phyloP scores from a whole-genome alignment of 148 eudicot species.

The Cornus suecica region DNA sequence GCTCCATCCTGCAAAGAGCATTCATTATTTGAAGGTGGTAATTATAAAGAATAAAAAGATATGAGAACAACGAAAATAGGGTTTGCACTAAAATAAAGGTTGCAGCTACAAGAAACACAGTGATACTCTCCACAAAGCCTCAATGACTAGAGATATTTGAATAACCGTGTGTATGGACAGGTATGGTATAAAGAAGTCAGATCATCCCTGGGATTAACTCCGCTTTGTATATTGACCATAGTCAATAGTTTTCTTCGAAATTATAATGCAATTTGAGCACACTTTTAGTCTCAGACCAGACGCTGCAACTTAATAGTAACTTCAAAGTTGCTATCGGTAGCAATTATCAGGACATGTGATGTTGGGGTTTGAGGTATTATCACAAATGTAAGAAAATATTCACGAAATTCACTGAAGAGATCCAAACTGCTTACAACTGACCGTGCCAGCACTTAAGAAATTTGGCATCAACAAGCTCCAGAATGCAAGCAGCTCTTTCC shows the following conservation, averaged over 20 bases:
- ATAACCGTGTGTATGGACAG: not conserved
- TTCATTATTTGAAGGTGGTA: no score
- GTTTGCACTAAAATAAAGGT: not conserved
- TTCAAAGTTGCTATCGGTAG: not conserved
- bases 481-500: not conserved
- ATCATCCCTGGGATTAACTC: not conserved
- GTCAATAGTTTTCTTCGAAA: not conserved
- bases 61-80: not conserved
- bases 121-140: not conserved
- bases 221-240: not conserved
- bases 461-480: not conserved
- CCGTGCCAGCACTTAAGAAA: not conserved
- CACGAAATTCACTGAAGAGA: not conserved
- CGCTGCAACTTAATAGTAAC: not conserved
- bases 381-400: not conserved
- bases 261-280: not conserved
- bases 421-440: not conserved
- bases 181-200: not conserved
- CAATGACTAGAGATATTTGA: not conserved
- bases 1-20: slow-evolving; percentile 56
- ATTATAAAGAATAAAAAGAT: not conserved
- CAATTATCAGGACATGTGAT: not conserved
- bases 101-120: not conserved
- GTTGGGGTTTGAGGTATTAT: not conserved
- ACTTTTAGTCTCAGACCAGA: not conserved